Percentiles rank a stretch among this genome's conserved stretches.
These are phyloP conservation scores for Lentinula aciculospora DNA, from an alignment of 768 basidiomycete genomes.

Conservation along the genomic window DNA sequence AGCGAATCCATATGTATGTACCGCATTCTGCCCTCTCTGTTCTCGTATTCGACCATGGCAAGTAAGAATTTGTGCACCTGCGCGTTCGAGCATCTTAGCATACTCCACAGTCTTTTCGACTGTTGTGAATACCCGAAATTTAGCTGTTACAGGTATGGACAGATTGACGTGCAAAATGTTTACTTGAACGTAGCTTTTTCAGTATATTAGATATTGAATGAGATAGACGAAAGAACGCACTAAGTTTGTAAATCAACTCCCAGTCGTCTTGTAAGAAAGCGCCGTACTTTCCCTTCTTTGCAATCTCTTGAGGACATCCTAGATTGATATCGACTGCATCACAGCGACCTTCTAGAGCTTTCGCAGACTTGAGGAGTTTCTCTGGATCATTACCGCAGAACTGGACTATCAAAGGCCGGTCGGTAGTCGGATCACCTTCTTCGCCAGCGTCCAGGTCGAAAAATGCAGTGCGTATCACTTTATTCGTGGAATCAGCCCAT, in stretches of 20 bases:
- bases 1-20: conserved; percentile 20
- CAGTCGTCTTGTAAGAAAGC: conserved; percentile 93
- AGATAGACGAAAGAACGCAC: conserved; percentile 34
- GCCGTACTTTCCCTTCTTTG: conserved; percentile 81
- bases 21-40: conserved; percentile 81
- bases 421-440: conserved; percentile 69
- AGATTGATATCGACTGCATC: conserved; percentile 95
- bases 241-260: conserved; percentile 78
- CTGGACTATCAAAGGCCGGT: conserved; percentile 86
- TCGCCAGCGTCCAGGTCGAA: conserved; percentile 72
- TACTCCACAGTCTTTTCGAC: conserved; percentile 88
- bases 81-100: conserved; percentile 91
- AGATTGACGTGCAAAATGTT: conserved; percentile 81
- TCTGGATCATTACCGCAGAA: conserved; percentile 92
- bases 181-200: conserved; percentile 40
- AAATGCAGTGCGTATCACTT: conserved; percentile 51
- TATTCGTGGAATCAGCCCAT: conserved; percentile 49
- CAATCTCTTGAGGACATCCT: conserved; percentile 95
- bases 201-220: not conserved
- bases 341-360: conserved; percentile 68
- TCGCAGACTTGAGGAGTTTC: conserved; percentile 71
- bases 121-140: conserved; percentile 87
- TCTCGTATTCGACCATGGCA: conserved; percentile 91
- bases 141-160: conserved; percentile 90
- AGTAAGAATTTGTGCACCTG: conserved; percentile 92